phyloP scores from a whole-genome alignment of 179 eudicot species.

The Sideroxylon spinosum region DNA sequence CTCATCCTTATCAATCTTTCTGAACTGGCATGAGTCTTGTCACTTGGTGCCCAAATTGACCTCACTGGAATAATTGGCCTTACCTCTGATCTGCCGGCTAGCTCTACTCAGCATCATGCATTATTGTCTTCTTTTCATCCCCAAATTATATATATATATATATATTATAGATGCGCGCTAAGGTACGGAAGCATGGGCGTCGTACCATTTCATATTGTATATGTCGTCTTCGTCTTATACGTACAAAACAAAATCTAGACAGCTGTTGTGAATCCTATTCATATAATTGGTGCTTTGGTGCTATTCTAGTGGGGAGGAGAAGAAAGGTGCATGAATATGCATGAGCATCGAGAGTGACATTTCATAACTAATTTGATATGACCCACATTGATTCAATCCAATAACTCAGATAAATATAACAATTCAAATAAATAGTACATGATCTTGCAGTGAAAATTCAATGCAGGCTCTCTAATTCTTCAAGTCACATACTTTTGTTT shows the following conservation, averaged over 20 bases:
- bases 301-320: not conserved
- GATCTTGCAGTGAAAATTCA: too few species aligned
- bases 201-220: not conserved
- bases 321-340: not conserved
- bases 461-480: too few species aligned
- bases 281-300: not conserved
- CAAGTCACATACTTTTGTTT: too few species aligned
- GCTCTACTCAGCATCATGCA: not conserved
- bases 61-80: too few species aligned
- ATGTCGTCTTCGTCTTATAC: not conserved
- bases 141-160: not conserved
- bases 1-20: not conserved
- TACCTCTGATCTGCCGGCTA: too few species aligned
- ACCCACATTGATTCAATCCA: too few species aligned
- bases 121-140: too few species aligned
- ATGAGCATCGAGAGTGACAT: not conserved
- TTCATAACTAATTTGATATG: too few species aligned
- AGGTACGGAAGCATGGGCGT: slow-evolving; percentile 14
- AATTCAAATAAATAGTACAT: too few species aligned
- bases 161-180: not conserved
- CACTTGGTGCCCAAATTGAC: not conserved
- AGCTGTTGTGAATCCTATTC: slow-evolving; percentile 1
- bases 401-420: too few species aligned
- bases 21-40: not conserved
- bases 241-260: not conserved